Evolutionary conservation across 1,139 yeast genomes (phyloP), one percentile per base, ranked within the genome.

Genomic region (Yamadazyma conglobata): DNA sequence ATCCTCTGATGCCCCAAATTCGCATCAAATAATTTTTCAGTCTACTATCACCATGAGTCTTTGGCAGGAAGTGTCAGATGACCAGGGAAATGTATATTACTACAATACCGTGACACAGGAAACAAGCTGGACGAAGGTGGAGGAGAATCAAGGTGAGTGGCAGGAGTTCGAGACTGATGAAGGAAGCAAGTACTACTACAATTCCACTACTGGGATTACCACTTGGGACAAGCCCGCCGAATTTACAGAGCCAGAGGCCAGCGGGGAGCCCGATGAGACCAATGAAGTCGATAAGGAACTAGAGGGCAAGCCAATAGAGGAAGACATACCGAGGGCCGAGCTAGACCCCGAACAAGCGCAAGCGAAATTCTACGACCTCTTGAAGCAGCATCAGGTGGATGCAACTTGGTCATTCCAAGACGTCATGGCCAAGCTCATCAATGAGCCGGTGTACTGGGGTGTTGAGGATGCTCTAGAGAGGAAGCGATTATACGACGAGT

Each of bases 121-220:
- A 45, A 79, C 95, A 0, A 75, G 80, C 28, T 88, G 96, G 95
- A 85, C 82, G 6, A 74, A 79, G 40, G 96, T 96, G 0, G 75
- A 63, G 17, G 79, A 68, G 33, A 40, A 13, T 7, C 17, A n/a
- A 6, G 61, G 61, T 66, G 38, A 63, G n/a, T 89, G 96, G 96
- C 68, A 67, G 30, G 74, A 69, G 39, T 79, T 68, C 31, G 57
- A 63, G 2, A 77, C 91, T 0, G 86, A 82, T 20, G 91, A 80
- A 12, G 93, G 91, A 1, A 63, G 62, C 34, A 63, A 63, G 19
- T 89, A 88, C 54, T 89, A 86, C 61, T 82, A 81, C 54, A 83
- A 85, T 50, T 63, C 65, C 13, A 55, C 56, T 12, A 75, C 89
- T 0, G 73, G 77, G 4, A 79, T 79, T 46, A 80, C 94, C 9